Evolutionary conservation across 2,329 filamentous ascomycete genomes (phyloP).

Genomic region (Alternaria novae-zelandiae): DNA sequence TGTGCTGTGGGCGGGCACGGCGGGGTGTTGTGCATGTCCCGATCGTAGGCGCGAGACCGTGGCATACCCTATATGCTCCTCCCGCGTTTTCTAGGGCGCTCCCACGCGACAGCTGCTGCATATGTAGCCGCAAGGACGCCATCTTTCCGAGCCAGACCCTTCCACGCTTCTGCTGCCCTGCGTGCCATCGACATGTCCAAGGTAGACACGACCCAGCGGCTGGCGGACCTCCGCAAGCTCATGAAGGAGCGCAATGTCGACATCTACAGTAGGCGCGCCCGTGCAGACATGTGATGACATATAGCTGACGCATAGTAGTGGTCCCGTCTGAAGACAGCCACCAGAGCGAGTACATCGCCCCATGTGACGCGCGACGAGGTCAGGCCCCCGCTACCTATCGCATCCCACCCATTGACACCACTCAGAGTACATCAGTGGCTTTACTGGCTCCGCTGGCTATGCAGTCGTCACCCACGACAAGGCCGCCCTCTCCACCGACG

Average conservation of each 20-base stretch:
- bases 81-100: slow-evolving; percentile 37
- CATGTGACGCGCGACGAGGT: slow-evolving; percentile 88
- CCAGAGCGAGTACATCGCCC: slow-evolving; percentile 96
- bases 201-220: slow-evolving; percentile 78
- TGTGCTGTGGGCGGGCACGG: slow-evolving; percentile 18
- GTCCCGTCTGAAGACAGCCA: slow-evolving; percentile 97
- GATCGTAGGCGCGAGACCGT: slow-evolving; percentile 25
- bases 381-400: slow-evolving; percentile 25
- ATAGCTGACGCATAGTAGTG: slow-evolving; percentile 65
- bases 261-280: slow-evolving; percentile 75
- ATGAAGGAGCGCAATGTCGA: slow-evolving; percentile 90
- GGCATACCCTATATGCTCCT: slow-evolving; percentile 40
- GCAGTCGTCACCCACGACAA: slow-evolving; percentile 86
- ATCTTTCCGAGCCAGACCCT: slow-evolving; percentile 25
- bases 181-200: slow-evolving; percentile 69
- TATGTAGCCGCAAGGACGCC: slow-evolving; percentile 32
- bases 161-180: slow-evolving; percentile 40
- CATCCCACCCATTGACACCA: slow-evolving; percentile 34
- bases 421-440: slow-evolving; percentile 84
- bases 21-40: slow-evolving; percentile 30
- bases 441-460: slow-evolving; percentile 92
- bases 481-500: slow-evolving; percentile 91
- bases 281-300: neutral
- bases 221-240: slow-evolving; percentile 77
- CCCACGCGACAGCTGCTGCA: slow-evolving; percentile 33